Base-by-base conservation (phyloP, 371 early-diverging fungal species). In the Lichtheimia hyalospora region DNA sequence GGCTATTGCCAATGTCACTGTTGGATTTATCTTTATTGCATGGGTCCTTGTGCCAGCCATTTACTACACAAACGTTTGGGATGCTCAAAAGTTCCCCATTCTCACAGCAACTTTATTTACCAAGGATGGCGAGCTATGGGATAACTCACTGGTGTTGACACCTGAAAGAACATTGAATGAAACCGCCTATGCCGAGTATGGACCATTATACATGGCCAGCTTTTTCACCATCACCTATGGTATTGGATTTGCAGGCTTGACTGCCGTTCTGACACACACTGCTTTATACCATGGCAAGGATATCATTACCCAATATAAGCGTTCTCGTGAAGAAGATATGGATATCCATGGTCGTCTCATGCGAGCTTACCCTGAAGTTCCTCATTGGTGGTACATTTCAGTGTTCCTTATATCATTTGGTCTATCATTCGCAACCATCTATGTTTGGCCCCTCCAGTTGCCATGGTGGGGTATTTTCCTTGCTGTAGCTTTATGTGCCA, bases 11-110 rank as follows among this genome's bases (percentile, higher is more conserved):
- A 91, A 90, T 59, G 81, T 88, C 62, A 70, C 85, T 54, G 87
- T 83, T n/a, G 90, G 89, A 34, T 85, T 84, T 62, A 77, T 84
- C 49, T 57, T 91, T 44, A 71, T 89, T 54, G 74, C 82, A 68
- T 95, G 93, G 93, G 69, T 93, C 59, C 62, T 93, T 52, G 79
- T 80, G 13, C 92, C 92, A 7, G 74, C 86, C 62, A 67, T 89
- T 49, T 93, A 89, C 68, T 88, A 85, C 63, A 68, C 74, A 44
- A 86, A 92, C 59, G 69, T 82, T 0, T 92, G 87, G 77, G 71
- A 84, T 7, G 77, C 85, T 20, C 75, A 89, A 52, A 73, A 67
- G 23, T 86, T 84, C 79, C 91, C 89, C 0, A 88, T 88, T 40
- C 73, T 80, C 27, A 70, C 81, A 8, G 50, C 62, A 67, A 55